Percentiles rank a stretch among this genome's conserved stretches.
These are phyloP conservation scores for Lithocarpus polystachyus DNA, from an alignment of 306 rosid species.

Conservation along the genomic window DNA sequence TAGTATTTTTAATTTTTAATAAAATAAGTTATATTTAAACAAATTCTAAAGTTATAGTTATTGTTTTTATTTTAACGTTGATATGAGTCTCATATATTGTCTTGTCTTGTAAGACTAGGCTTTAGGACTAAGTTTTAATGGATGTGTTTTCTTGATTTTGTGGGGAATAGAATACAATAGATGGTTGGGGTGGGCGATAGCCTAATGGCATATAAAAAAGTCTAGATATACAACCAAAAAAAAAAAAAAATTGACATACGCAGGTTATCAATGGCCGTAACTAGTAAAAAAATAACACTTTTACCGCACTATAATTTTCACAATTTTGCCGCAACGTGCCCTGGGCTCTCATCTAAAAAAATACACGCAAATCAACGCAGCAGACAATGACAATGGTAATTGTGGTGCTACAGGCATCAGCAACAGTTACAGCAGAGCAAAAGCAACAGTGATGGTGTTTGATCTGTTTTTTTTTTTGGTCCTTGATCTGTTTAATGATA, in stretches of 20 bases:
- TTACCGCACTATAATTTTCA: too few relatives aligned
- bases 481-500: background rate
- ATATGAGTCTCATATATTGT: background rate
- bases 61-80: background rate
- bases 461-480: background rate
- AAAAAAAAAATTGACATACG: too few relatives aligned
- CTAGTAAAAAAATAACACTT: too few relatives aligned
- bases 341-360: slow-evolving; percentile 24
- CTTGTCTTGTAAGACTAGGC: background rate
- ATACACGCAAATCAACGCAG: slow-evolving; percentile 3
- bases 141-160: background rate
- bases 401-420: background rate
- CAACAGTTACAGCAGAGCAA: background rate
- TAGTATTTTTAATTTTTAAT: too few relatives aligned
- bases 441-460: background rate
- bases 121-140: background rate
- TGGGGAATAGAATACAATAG: background rate
- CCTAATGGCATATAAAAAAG: too few relatives aligned
- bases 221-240: too few relatives aligned
- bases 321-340: background rate
- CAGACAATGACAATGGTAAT: background rate
- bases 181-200: too few relatives aligned
- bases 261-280: too few relatives aligned
- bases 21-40: too few relatives aligned
- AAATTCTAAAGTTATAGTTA: background rate